A percentile compares a stretch with the other conserved stretches of the same genome.
Evolutionary conservation across 305 asterid genomes (phyloP).

Genomic region (Fraxinus floribunda): DNA sequence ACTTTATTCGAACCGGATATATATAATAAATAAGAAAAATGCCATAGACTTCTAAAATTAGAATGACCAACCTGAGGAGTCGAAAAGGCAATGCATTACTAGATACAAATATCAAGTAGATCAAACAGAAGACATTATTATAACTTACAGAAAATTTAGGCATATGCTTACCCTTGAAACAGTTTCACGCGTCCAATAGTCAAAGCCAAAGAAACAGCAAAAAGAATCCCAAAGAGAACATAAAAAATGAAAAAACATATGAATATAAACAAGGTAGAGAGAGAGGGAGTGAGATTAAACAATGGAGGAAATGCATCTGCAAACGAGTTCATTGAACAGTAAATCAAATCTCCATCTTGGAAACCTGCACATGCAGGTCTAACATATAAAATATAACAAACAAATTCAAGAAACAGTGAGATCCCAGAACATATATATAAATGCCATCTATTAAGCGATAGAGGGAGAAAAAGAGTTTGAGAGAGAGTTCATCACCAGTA

Average conservation of each 20-base stretch:
- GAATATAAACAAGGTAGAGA: not conserved
- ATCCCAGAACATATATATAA: conserved; percentile 32
- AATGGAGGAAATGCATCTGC: conserved; percentile 31
- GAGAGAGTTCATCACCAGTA: conserved; percentile 44
- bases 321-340: conserved; percentile 25
- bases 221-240: conserved; percentile 15
- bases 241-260: not conserved
- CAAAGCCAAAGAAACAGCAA: conserved; percentile 1
- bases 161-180: not conserved
- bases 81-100: not conserved
- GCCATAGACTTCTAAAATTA: not conserved
- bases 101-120: not conserved
- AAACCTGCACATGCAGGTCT: conserved; percentile 65
- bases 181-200: conserved; percentile 35
- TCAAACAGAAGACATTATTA: not conserved
- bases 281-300: not conserved
- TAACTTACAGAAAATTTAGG: not conserved
- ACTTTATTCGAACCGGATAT: not conserved
- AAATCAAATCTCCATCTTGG: conserved; percentile 41
- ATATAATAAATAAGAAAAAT: not conserved
- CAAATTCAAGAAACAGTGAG: conserved; percentile 33
- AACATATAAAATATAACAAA: conserved; percentile 13
- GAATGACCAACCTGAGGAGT: not conserved
- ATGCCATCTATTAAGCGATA: not conserved
- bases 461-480: conserved; percentile 1